Evolutionary conservation across 345 rosid genomes (phyloP).

Genomic region (Citrus glauca): DNA sequence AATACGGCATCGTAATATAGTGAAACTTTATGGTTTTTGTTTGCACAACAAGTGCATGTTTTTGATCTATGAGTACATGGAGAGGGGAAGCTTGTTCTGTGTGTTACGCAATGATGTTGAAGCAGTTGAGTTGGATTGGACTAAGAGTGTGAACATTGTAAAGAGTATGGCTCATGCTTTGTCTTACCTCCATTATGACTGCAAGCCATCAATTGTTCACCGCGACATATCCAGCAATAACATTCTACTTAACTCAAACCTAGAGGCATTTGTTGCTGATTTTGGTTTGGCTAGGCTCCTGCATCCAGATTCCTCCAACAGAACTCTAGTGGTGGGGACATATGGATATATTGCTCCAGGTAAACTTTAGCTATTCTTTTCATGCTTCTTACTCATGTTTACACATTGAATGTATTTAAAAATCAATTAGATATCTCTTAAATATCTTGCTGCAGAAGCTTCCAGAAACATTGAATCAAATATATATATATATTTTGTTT

Average conservation of each 20-base stretch:
- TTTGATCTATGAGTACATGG: too few species aligned
- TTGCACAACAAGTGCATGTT: too few species aligned
- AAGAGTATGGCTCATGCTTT: not conserved
- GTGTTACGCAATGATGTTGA: not conserved
- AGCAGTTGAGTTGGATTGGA: not conserved
- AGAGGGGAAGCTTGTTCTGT: not conserved
- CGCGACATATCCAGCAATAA: conserved; percentile 1
- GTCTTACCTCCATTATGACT: not conserved
- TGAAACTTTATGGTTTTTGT: too few species aligned
- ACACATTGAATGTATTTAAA: too few species aligned
- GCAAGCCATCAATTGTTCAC: not conserved
- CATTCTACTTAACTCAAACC: not conserved
- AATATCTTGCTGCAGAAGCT: fast-evolving
- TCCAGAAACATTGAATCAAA: too few species aligned
- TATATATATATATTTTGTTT: too few species aligned
- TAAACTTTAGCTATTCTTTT: not conserved
- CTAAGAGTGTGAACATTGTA: too few species aligned
- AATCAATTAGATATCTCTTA: fast-evolving
- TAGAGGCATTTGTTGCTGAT: not conserved
- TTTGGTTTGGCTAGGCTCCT: not conserved
- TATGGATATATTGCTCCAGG: not conserved
- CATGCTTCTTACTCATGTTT: too few species aligned
- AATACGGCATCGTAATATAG: too few species aligned
- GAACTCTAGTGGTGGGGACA: not conserved
- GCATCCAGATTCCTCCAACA: not conserved